Evolutionary conservation across 768 basidiomycete species (phyloP).

Genomic region (Tephrocybe sp.): DNA sequence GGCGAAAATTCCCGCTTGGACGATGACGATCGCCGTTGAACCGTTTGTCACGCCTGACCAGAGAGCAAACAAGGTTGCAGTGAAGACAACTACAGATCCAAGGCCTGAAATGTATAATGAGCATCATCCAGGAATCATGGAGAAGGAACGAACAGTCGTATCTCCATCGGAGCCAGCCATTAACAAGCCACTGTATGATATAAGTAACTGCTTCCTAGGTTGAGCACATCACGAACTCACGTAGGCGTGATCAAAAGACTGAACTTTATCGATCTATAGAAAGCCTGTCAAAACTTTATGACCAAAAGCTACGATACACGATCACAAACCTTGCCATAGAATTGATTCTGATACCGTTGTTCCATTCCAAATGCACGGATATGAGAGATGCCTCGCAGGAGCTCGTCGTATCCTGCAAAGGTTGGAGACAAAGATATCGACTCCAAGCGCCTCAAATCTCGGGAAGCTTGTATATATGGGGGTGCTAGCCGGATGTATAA

Average conservation of each 20-base stretch:
- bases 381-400: slow-evolving; percentile 64
- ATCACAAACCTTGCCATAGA: slow-evolving; percentile 51
- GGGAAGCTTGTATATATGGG: slow-evolving; percentile 57
- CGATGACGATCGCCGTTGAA: slow-evolving; percentile 68
- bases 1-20: slow-evolving; percentile 69
- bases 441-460: slow-evolving; percentile 69
- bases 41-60: slow-evolving; percentile 57
- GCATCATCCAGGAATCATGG: not conserved
- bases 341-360: slow-evolving; percentile 59
- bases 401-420: slow-evolving; percentile 73
- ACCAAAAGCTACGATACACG: too few relatives aligned
- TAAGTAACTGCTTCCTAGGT: not conserved
- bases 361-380: slow-evolving; percentile 77
- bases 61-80: slow-evolving; percentile 69
- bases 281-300: too few relatives aligned
- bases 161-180: slow-evolving; percentile 70
- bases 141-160: slow-evolving; percentile 57
- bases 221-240: slow-evolving; percentile 39
- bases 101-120: slow-evolving; percentile 39
- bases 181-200: slow-evolving; percentile 61
- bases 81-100: slow-evolving; percentile 69
- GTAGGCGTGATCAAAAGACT: slow-evolving; percentile 71
- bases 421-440: slow-evolving; percentile 68
- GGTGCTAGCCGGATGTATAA: slow-evolving; percentile 66
- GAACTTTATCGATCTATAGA: slow-evolving; percentile 61